Evolutionary conservation across 306 rosid genomes (phyloP).

Genomic region (Medicago arabica): DNA sequence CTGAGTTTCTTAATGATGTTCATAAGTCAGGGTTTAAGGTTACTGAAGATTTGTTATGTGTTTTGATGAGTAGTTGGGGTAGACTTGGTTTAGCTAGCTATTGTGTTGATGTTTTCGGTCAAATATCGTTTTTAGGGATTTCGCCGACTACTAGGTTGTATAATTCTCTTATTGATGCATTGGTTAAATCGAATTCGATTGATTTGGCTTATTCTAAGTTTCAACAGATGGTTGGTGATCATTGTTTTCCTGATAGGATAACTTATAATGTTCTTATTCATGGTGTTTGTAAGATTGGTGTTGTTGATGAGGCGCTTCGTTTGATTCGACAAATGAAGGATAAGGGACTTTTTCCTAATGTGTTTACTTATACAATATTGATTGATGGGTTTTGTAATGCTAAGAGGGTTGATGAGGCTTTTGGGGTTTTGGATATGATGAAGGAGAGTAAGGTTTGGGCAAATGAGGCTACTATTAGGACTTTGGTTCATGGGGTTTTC

Average conservation of each 20-base stretch:
- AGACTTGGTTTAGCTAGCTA: constrained; percentile 80
- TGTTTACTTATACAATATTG: constrained; percentile 73
- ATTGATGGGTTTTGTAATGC: constrained; percentile 85
- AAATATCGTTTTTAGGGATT: constrained; percentile 68
- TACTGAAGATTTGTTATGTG: constrained; percentile 64
- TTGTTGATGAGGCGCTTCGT: constrained; percentile 87
- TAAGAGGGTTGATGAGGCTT: constrained; percentile 75
- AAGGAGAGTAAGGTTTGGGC: constrained; percentile 62
- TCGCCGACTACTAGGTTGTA: constrained; percentile 73
- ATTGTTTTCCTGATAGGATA: constrained; percentile 74
- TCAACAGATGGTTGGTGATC: constrained; percentile 75
- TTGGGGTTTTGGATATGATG: constrained; percentile 69
- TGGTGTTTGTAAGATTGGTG: constrained; percentile 80
- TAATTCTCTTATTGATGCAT: constrained; percentile 84
- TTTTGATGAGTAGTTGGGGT: constrained; percentile 85
- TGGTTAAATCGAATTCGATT: constrained; percentile 80
- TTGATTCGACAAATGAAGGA: constrained; percentile 77
- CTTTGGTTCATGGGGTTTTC: constrained; percentile 80
- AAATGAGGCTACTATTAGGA: constrained; percentile 78
- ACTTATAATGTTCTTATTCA: constrained; percentile 82
- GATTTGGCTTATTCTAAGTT: constrained; percentile 85
- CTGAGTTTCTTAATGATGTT: constrained; percentile 65
- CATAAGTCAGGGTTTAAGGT: constrained; percentile 56
- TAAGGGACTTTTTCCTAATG: constrained; percentile 71
- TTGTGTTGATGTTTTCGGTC: constrained; percentile 70